A percentile compares a stretch with the other conserved stretches of the same genome.
These are phyloP conservation scores for Metschnikowia orientalis DNA, from an alignment of 805 yeast genomes.

Conservation along the genomic window DNA sequence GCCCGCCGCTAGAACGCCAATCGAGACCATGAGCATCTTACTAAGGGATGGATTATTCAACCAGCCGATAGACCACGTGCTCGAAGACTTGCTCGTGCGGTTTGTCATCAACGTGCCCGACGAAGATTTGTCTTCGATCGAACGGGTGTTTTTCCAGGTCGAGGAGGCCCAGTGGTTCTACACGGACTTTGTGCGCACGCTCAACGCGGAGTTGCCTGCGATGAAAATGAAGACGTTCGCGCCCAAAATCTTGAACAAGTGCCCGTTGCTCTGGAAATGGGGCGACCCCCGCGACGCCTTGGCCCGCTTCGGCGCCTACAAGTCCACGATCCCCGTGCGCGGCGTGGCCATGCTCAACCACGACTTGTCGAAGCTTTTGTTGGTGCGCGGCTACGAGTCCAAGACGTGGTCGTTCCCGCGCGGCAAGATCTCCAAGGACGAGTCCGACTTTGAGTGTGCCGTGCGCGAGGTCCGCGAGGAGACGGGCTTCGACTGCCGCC, in stretches of 20 bases:
- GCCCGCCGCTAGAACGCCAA: not conserved
- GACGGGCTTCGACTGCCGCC: slow-evolving; percentile 81
- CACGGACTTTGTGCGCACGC: slow-evolving; percentile 70
- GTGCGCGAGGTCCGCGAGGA: slow-evolving; percentile 90
- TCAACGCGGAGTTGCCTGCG: slow-evolving; percentile 71
- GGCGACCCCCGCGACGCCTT: slow-evolving; percentile 78
- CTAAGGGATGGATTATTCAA: slow-evolving; percentile 52
- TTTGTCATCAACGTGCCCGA: slow-evolving; percentile 89
- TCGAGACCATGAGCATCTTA: slow-evolving; percentile 51
- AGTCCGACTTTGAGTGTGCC: slow-evolving; percentile 84
- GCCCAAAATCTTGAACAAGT: slow-evolving; percentile 57
- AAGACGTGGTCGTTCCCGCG: slow-evolving; percentile 91
- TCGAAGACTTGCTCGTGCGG: slow-evolving; percentile 84
- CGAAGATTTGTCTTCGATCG: slow-evolving; percentile 80
- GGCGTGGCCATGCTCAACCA: slow-evolving; percentile 87
- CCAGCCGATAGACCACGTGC: slow-evolving; percentile 64
- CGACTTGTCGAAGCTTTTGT: slow-evolving; percentile 60
- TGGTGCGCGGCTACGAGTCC: slow-evolving; percentile 83
- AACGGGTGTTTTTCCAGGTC: slow-evolving; percentile 82
- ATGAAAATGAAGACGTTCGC: slow-evolving; percentile 77
- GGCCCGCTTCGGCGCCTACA: slow-evolving; percentile 75
- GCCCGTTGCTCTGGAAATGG: slow-evolving; percentile 82
- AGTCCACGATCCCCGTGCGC: slow-evolving; percentile 88
- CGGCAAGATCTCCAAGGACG: slow-evolving; percentile 94
- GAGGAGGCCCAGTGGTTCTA: slow-evolving; percentile 99